Evolutionary conservation across 192 early-diverging fungal species (phyloP).

Genomic region (Rhizoclosmatium sp.): DNA sequence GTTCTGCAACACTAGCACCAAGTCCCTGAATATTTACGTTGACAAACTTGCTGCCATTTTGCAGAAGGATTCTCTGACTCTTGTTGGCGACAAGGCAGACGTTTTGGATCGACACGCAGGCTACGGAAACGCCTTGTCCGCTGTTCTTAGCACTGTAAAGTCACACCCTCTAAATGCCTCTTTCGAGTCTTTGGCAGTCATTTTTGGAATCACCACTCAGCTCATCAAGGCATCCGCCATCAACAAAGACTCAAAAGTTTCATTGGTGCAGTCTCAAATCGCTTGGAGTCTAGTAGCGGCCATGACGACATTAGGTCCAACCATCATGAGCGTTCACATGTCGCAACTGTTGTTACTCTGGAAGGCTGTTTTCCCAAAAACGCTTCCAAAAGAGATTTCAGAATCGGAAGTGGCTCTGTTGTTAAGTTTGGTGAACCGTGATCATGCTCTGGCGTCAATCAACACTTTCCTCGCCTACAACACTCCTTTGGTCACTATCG

Average conservation of each 20-base stretch:
- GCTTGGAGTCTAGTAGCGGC: constrained; percentile 82
- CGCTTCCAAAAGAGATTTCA: constrained; percentile 69
- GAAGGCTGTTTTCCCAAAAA: constrained; percentile 81
- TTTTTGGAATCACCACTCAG: constrained; percentile 79
- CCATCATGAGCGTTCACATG: constrained; percentile 81
- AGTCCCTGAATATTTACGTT: constrained; percentile 69
- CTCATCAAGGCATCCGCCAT: constrained; percentile 65
- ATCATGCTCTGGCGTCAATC: constrained; percentile 75
- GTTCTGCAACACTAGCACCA: constrained; percentile 71
- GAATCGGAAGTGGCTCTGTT: constrained; percentile 72
- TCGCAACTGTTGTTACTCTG: constrained; percentile 80
- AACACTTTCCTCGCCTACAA: constrained; percentile 78
- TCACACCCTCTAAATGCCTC: constrained; percentile 72
- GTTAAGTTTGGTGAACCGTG: constrained; percentile 55
- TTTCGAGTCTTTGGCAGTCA: constrained; percentile 79
- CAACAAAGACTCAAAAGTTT: constrained; percentile 64
- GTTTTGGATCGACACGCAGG: constrained; percentile 64
- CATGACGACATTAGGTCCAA: constrained; percentile 79
- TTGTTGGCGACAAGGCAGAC: constrained; percentile 61
- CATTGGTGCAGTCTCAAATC: constrained; percentile 69
- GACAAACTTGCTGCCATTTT: constrained; percentile 70
- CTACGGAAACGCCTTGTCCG: constrained; percentile 71
- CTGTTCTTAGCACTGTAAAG: constrained; percentile 74
- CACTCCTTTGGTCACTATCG: constrained; percentile 65
- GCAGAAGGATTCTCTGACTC: constrained; percentile 72